A percentile compares a stretch with the other conserved stretches of the same genome.
Evolutionary conservation across 345 rosid genomes (phyloP).

Genomic region (Ceriops decandra): DNA sequence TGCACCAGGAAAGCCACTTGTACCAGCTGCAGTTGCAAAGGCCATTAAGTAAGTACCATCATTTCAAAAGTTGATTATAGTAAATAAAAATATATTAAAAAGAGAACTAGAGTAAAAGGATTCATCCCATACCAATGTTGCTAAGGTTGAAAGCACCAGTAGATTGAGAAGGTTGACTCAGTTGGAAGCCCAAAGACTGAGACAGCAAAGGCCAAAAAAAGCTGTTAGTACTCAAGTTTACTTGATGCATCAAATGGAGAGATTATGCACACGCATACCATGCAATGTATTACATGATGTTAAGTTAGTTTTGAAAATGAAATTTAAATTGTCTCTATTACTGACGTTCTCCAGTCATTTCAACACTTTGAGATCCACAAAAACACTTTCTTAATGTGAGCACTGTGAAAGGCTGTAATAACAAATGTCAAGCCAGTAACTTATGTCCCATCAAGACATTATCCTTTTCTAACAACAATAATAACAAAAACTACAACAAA

Average conservation of each 20-base stretch:
- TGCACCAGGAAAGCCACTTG: conserved; percentile 40
- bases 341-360: too few relatives aligned
- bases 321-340: too few relatives aligned
- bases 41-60: conserved; percentile 11
- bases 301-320: too few relatives aligned
- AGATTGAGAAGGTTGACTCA: conserved; percentile 51
- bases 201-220: conserved; percentile 38
- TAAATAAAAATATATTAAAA: neutral
- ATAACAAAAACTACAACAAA: too few relatives aligned
- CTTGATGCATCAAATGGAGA: conserved; percentile 6
- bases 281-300: too few relatives aligned
- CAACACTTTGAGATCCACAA: too few relatives aligned
- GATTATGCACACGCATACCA: neutral
- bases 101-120: conserved; percentile 14
- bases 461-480: too few relatives aligned
- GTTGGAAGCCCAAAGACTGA: conserved; percentile 42
- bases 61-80: conserved; percentile 9
- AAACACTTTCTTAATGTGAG: too few relatives aligned
- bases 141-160: conserved; percentile 41
- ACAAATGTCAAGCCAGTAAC: neutral
- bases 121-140: conserved; percentile 60
- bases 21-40: conserved; percentile 33
- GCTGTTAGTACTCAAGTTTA: conserved; percentile 7
- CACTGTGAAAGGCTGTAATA: too few relatives aligned
- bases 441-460: too few relatives aligned